Evolutionary conservation across 2,329 filamentous ascomycete genomes (phyloP).

Genomic region (Aspergillus tubingensis): DNA sequence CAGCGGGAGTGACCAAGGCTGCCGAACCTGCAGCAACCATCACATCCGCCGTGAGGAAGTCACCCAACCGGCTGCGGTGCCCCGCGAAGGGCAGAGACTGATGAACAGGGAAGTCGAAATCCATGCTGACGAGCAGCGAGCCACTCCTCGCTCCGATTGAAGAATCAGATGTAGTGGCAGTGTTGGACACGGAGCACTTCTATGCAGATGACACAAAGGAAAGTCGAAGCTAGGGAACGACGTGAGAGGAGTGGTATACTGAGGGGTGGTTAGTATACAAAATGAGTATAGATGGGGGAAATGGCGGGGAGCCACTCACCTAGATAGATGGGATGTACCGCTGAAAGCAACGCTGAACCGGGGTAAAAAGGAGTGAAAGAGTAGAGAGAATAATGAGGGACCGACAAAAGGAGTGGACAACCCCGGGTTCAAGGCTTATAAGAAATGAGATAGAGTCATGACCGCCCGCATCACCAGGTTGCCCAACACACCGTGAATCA

Average conservation of each 20-base stretch:
- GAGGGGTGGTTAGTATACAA: neutral
- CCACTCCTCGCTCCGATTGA: neutral
- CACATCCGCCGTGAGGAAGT: conserved; percentile 62
- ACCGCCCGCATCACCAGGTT: conserved; percentile 2
- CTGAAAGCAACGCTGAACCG: conserved; percentile 8
- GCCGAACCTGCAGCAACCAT: conserved; percentile 47
- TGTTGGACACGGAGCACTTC: neutral
- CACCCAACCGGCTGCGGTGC: conserved; percentile 38
- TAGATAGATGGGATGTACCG: neutral
- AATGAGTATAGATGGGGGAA: neutral
- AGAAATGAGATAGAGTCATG: conserved; percentile 2
- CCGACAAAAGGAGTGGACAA: neutral
- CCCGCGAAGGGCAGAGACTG: conserved; percentile 28
- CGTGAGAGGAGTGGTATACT: neutral
- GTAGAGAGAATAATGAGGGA: neutral
- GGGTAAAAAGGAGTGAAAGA: conserved; percentile 11
- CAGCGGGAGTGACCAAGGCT: conserved; percentile 28
- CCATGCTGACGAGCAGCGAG: conserved; percentile 22
- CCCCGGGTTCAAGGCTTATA: neutral
- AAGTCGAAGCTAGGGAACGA: conserved; percentile 7
- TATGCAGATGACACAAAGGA: conserved; percentile 8
- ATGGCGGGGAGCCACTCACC: neutral
- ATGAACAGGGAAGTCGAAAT: conserved; percentile 28
- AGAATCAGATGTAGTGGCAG: neutral
- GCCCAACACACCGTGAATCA: conserved; percentile 1